Evolutionary conservation across 1,284 basidiomycete species (phyloP).

Genomic region (Exobasidium rhododendri): DNA sequence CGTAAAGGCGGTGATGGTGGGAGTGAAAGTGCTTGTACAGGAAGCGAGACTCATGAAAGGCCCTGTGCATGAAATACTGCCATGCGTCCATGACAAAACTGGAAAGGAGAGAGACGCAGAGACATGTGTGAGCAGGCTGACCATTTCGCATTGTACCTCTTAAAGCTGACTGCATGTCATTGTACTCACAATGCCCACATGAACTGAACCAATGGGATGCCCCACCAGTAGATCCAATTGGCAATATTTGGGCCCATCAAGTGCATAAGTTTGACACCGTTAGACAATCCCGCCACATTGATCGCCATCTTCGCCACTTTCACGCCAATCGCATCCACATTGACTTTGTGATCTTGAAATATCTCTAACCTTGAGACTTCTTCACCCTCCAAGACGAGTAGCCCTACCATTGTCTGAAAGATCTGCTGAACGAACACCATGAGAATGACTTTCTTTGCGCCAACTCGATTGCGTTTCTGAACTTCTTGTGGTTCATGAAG

Average conservation of each 20-base stretch:
- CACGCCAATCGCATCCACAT: slow-evolving; percentile 24
- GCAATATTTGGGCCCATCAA: slow-evolving; percentile 62
- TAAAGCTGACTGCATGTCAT: slow-evolving; percentile 3
- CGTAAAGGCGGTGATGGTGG: slow-evolving; percentile 92
- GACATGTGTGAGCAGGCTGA: neutral
- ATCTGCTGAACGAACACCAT: slow-evolving; percentile 81
- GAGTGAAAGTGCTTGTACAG: slow-evolving; percentile 91
- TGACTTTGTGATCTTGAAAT: slow-evolving; percentile 60
- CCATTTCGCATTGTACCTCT: neutral
- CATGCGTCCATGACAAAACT: slow-evolving; percentile 95
- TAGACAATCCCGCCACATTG: slow-evolving; percentile 57
- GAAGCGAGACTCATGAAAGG: slow-evolving; percentile 84
- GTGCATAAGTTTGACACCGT: slow-evolving; percentile 56
- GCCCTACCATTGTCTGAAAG: slow-evolving; percentile 76
- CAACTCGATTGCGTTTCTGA: slow-evolving; percentile 71
- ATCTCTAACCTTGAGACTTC: slow-evolving; percentile 27
- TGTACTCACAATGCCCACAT: slow-evolving; percentile 75
- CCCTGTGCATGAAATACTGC: slow-evolving; percentile 94
- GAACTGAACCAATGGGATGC: slow-evolving; percentile 73
- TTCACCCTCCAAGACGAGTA: slow-evolving; percentile 67
- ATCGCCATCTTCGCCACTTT: slow-evolving; percentile 58
- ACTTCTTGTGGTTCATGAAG: slow-evolving; percentile 86
- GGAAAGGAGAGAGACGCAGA: neutral
- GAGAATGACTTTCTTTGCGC: slow-evolving; percentile 67
- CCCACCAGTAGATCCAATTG: slow-evolving; percentile 90